Evolutionary conservation across 305 asterid species (phyloP).

Genomic region (Fraxinus albicans): DNA sequence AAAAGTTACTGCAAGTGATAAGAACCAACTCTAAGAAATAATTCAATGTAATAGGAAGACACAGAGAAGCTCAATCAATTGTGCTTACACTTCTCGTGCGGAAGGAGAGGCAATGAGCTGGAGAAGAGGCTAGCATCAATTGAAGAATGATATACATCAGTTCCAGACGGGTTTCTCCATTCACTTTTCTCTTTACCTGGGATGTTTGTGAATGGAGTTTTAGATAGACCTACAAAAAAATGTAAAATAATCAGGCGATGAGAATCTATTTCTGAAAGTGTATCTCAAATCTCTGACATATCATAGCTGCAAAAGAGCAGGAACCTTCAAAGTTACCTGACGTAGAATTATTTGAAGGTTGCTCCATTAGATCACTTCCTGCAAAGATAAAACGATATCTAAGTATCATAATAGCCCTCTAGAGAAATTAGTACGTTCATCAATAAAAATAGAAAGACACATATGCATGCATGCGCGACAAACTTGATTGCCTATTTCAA

Average conservation of each 20-base stretch:
- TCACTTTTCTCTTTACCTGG: slow-evolving; percentile 44
- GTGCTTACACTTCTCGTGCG: slow-evolving; percentile 61
- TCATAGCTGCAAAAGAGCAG: not conserved
- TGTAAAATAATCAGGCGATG: slow-evolving; percentile 7
- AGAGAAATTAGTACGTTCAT: not conserved
- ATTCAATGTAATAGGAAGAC: not conserved
- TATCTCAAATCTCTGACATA: not conserved
- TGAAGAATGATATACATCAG: slow-evolving; percentile 45
- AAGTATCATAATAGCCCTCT: slow-evolving; percentile 20
- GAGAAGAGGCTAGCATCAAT: slow-evolving; percentile 83
- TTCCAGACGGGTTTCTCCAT: slow-evolving; percentile 56
- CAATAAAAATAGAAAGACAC: not conserved
- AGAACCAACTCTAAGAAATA: slow-evolving; percentile 12
- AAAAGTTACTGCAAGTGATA: slow-evolving; percentile 54
- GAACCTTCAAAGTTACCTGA: slow-evolving; percentile 37
- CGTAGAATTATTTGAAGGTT: slow-evolving; percentile 29
- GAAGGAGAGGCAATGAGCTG: slow-evolving; percentile 73
- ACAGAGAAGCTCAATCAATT: not conserved
- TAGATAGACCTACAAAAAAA: slow-evolving; percentile 32
- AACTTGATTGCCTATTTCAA: not conserved
- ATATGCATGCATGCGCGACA: not conserved
- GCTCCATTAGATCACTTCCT: slow-evolving; percentile 56
- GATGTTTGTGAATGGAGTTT: slow-evolving; percentile 30
- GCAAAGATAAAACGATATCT: slow-evolving; percentile 20
- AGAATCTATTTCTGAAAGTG: slow-evolving; percentile 3